These are phyloP conservation scores for Yamadazyma scolyti DNA, from an alignment of 805 yeast genomes.

Conservation along the genomic window DNA sequence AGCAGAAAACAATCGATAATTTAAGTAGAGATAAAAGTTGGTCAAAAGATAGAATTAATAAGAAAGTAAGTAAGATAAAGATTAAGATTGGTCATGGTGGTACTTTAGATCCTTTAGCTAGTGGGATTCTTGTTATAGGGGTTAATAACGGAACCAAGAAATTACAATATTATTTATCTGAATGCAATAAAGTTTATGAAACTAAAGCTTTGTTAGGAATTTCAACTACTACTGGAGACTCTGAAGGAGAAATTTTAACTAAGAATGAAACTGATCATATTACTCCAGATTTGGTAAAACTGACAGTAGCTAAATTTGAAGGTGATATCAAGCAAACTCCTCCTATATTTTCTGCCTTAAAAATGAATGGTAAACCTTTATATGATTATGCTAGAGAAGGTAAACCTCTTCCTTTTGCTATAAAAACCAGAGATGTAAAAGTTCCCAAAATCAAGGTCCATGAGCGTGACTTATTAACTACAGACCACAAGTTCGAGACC, in stretches of 20 bases:
- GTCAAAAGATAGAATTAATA: slow-evolving; percentile 47
- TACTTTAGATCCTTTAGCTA: slow-evolving; percentile 90
- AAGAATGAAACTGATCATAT: slow-evolving; percentile 56
- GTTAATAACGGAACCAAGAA: slow-evolving; percentile 89
- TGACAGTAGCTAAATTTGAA: slow-evolving; percentile 59
- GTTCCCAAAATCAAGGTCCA: slow-evolving; percentile 53
- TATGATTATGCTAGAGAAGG: slow-evolving; percentile 94
- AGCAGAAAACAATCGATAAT: slow-evolving; percentile 41
- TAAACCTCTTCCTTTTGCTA: slow-evolving; percentile 76
- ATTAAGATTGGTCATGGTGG: slow-evolving; percentile 98
- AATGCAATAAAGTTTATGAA: slow-evolving; percentile 75
- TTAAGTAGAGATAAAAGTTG: slow-evolving; percentile 34
- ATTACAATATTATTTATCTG: slow-evolving; percentile 66
- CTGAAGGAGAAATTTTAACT: slow-evolving; percentile 77
- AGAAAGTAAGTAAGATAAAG: slow-evolving; percentile 50
- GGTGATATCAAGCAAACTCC: slow-evolving; percentile 88
- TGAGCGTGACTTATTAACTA: slow-evolving; percentile 48
- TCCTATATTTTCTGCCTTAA: slow-evolving; percentile 90
- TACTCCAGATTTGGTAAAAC: slow-evolving; percentile 46
- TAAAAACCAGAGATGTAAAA: slow-evolving; percentile 69
- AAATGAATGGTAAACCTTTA: slow-evolving; percentile 89
- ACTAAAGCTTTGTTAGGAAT: slow-evolving; percentile 85
- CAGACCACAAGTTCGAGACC: slow-evolving; percentile 51
- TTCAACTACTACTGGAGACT: slow-evolving; percentile 90
- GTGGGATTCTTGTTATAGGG: slow-evolving; percentile 91